phyloP scores from a whole-genome alignment of 306 rosid genomes.

The Geum urbanum region DNA sequence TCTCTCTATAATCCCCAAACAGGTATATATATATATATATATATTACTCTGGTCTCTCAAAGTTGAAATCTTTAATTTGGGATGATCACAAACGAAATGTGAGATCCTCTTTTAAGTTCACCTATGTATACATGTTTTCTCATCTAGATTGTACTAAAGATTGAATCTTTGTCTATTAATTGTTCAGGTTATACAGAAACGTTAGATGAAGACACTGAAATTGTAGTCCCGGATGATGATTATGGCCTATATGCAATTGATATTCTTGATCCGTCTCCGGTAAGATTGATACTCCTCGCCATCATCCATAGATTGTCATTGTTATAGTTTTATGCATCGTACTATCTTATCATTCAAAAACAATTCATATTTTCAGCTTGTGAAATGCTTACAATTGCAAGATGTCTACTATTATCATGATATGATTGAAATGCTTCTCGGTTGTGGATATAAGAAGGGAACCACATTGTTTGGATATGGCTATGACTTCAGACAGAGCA shows the following conservation, averaged over 20 bases:
- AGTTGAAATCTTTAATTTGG: no score
- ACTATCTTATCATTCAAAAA: background rate
- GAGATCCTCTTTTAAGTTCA: no score
- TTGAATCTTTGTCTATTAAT: background rate
- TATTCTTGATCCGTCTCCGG: slow-evolving; percentile 81
- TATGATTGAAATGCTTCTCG: slow-evolving; percentile 82
- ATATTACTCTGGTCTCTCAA: no score
- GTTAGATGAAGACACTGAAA: slow-evolving; percentile 46
- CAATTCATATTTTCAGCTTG: slow-evolving; percentile 42
- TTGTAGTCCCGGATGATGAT: slow-evolving; percentile 76
- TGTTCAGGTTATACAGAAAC: slow-evolving; percentile 71
- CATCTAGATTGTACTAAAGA: no score
- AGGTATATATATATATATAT: no score
- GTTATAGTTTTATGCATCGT: background rate
- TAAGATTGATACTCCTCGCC: slow-evolving; percentile 18
- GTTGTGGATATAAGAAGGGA: slow-evolving; percentile 80
- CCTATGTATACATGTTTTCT: no score
- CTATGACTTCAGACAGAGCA: slow-evolving; percentile 94
- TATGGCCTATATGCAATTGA: slow-evolving; percentile 86
- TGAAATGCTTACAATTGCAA: slow-evolving; percentile 58
- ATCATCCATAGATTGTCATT: background rate
- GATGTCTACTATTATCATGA: slow-evolving; percentile 85
- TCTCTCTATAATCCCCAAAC: slow-evolving; percentile 76
- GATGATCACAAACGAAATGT: no score
- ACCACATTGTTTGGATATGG: slow-evolving; percentile 93